These are phyloP conservation scores for Nidularia pulvinata DNA, from an alignment of 768 basidiomycete species.

Conservation along the genomic window DNA sequence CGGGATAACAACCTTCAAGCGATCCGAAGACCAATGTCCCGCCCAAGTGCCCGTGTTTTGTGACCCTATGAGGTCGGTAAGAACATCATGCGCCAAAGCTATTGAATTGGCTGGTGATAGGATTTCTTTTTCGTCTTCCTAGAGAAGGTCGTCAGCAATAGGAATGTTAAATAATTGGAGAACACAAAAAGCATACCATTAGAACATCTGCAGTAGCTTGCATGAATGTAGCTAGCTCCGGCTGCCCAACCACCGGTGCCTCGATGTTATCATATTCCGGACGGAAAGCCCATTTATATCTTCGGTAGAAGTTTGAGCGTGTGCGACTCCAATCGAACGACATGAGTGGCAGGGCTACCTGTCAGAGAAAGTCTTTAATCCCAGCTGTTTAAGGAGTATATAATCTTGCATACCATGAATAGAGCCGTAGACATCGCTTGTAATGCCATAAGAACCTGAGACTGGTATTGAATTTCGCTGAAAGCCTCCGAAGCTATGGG, in stretches of 20 bases:
- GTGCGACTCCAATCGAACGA: conserved; percentile 49
- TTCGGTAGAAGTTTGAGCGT: conserved; percentile 55
- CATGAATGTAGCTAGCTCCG: conserved; percentile 52
- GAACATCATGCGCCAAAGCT: neutral
- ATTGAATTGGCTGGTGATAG: neutral
- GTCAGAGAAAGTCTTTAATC: neutral
- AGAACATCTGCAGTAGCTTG: conserved; percentile 32
- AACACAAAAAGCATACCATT: conserved; percentile 22
- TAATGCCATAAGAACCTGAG: conserved; percentile 52
- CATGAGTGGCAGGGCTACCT: conserved; percentile 50
- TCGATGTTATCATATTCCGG: conserved; percentile 55
- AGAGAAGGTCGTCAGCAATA: no score
- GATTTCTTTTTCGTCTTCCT: conserved; percentile 36
- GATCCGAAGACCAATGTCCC: conserved; percentile 1
- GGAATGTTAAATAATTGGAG: neutral
- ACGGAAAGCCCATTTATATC: conserved; percentile 81
- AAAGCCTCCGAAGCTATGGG: conserved; percentile 32
- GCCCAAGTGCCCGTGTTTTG: neutral
- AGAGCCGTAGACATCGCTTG: conserved; percentile 54
- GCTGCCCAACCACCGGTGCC: conserved; percentile 46
- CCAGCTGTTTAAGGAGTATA: neutral
- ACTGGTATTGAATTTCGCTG: conserved; percentile 49
- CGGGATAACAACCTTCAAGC: neutral
- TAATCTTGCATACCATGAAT: conserved; percentile 45
- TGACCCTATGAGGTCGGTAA: neutral